Evolutionary conservation across 768 basidiomycete genomes (phyloP).

Genomic region (Tylopilus cervinicoccineus): DNA sequence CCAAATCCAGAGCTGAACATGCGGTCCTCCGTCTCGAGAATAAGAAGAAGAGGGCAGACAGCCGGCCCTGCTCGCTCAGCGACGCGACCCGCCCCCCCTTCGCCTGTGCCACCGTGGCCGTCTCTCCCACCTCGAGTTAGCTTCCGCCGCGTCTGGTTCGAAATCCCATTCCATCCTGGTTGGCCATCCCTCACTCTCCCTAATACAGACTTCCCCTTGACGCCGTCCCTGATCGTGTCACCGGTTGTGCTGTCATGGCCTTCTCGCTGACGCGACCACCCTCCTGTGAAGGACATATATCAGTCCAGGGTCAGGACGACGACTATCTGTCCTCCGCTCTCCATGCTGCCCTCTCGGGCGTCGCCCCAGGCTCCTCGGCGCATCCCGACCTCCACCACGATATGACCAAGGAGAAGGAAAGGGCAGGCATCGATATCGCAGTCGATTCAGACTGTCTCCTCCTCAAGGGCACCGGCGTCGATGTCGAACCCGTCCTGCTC

Average conservation of each 20-base stretch:
- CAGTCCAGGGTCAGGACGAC: constrained; percentile 26
- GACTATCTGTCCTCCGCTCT: constrained; percentile 36
- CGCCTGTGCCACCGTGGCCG: not conserved
- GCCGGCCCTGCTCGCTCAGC: not conserved
- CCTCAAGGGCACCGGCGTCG: constrained; percentile 75
- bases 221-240: constrained; percentile 3
- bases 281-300: constrained; percentile 23
- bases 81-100: not conserved
- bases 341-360: constrained; percentile 35
- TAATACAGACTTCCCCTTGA: constrained; percentile 9
- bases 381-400: constrained; percentile 31
- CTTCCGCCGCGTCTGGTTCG: constrained; percentile 1
- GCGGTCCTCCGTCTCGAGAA: constrained; percentile 7
- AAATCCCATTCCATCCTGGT: constrained; percentile 8
- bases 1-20: constrained; percentile 9
- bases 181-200: not conserved
- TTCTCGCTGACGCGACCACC: constrained; percentile 33
- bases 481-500: constrained; percentile 78
- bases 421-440: constrained; percentile 66
- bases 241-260: constrained; percentile 26
- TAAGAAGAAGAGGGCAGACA: constrained; percentile 5
- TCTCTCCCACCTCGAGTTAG: no score
- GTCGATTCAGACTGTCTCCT: constrained; percentile 67
- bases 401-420: constrained; percentile 44
- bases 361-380: constrained; percentile 20